A percentile compares a stretch with the other conserved stretches of the same genome.
Evolutionary conservation across 257 asterid genomes (phyloP).

Genomic region (Solanum clarkiae): DNA sequence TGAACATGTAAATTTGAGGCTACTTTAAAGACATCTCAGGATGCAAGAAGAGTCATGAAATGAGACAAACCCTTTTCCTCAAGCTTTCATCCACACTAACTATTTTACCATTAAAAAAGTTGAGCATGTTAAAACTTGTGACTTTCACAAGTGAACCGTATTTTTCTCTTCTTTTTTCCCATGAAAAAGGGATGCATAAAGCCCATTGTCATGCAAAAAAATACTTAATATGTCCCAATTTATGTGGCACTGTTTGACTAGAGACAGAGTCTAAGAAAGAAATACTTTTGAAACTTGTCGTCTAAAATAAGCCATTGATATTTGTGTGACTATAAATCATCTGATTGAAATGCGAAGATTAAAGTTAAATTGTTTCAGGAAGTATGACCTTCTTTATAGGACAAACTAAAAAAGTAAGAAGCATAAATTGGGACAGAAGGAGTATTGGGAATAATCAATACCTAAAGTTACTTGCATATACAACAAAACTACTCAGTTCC

Average conservation of each 20-base stretch:
- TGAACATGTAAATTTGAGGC: not conserved
- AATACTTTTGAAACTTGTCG: not conserved
- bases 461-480: not conserved
- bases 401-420: not conserved
- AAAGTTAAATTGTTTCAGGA: not conserved
- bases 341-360: not conserved
- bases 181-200: not conserved
- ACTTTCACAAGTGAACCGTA: not conserved
- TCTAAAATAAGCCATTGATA: not conserved
- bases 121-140: not conserved
- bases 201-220: not conserved
- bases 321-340: not conserved
- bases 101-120: not conserved
- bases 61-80: not conserved
- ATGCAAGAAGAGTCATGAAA: not conserved
- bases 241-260: not conserved
- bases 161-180: not conserved
- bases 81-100: not conserved
- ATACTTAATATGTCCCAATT: not conserved
- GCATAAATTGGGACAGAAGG: not conserved
- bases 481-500: not conserved
- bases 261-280: not conserved
- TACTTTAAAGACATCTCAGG: not conserved
- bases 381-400: not conserved
- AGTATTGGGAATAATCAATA: not conserved